Percentiles rank a stretch among this genome's conserved stretches.
These are phyloP conservation scores for Leptodermis oblonga DNA, from an alignment of 257 asterid species.

Conservation along the genomic window DNA sequence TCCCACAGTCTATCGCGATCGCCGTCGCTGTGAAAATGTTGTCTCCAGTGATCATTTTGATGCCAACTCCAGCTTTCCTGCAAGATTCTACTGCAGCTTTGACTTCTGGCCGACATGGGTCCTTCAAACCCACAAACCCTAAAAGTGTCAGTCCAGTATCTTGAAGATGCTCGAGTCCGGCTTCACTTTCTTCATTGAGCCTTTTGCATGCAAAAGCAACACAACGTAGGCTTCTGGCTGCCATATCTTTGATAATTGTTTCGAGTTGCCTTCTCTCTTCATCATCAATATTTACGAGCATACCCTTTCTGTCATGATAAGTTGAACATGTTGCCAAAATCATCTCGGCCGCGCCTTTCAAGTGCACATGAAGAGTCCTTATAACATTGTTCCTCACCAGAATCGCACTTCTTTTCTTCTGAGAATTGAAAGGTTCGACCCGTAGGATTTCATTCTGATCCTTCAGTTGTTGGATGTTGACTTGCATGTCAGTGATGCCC, in stretches of 20 bases:
- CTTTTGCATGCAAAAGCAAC: slow-evolving; percentile 21
- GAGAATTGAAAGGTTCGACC: slow-evolving; percentile 14
- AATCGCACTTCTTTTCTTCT: slow-evolving; percentile 11
- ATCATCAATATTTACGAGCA: not conserved
- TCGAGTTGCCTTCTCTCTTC: slow-evolving; percentile 1
- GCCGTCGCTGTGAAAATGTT: slow-evolving; percentile 16
- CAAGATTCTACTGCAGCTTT: slow-evolving; percentile 14
- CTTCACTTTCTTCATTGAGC: not conserved
- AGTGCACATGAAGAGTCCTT: slow-evolving; percentile 5
- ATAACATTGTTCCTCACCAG: slow-evolving; percentile 7
- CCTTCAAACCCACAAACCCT: slow-evolving; percentile 17
- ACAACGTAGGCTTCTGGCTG: slow-evolving; percentile 16
- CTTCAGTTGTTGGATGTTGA: slow-evolving; percentile 6
- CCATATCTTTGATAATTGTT: slow-evolving; percentile 17
- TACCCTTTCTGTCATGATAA: slow-evolving; percentile 10
- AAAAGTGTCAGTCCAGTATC: slow-evolving; percentile 5
- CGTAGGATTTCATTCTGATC: slow-evolving; percentile 8
- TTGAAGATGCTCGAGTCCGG: slow-evolving; percentile 3
- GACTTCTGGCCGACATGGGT: slow-evolving; percentile 21
- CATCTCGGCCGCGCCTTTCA: slow-evolving; percentile 18
- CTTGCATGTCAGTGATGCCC: slow-evolving; percentile 5
- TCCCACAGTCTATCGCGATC: slow-evolving; percentile 20
- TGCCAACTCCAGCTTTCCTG: slow-evolving; percentile 11
- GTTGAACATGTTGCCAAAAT: slow-evolving; percentile 16
- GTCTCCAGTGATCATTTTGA: slow-evolving; percentile 24